Evolutionary conservation across 768 basidiomycete genomes (phyloP), one percentile per base, ranked within the genome.

Genomic region (Ephemerocybe angulata): DNA sequence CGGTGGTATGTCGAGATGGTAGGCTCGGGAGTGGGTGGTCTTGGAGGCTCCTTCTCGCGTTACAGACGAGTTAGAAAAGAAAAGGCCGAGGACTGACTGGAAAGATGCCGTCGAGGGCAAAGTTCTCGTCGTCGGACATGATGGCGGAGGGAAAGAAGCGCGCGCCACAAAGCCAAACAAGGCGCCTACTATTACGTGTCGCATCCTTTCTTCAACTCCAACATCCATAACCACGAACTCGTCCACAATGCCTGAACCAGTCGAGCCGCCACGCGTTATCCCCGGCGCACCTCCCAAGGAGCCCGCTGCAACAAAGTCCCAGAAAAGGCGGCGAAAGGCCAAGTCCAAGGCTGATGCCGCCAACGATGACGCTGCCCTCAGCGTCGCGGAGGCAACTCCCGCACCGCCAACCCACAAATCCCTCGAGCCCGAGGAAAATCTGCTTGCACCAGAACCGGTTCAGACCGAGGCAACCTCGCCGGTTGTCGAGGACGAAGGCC

Each of bases 281-380:
- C 90, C 90, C 24, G 90, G 90, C 43, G 90, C 90, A 12, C 88
- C 85, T 52, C 84, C 85, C 0, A 82, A 84, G 40, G 61, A 76
- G 4, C 72, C 83, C 0, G 57, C 72, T 3, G 78, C 86, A 33
- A 90, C 90, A 67, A 44, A 6, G 27, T 73, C 81, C 3, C 79
- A 84, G 65, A 87, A 83, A 68, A 93, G 89, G 71, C 86, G 83
- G 69, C 84, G 83, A 72, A 76, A 81, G 56, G 68, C 67, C 29
- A 81, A 79, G 64, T 54, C 47, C 52, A 83, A 80, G 58, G 59
- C 66, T 17, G 78, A 76, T 59, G 74, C 75, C 47, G 69, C 74
- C 21, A 69, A 73, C 35, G 84, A 80, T 37, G 71, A 80, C 13
- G 77, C 78, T 29, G 75, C 73, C 43, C 69, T 70, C 24, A 69